Evolutionary conservation across 192 early-diverging fungal species (phyloP).

Genomic region (Allomyces macrogynus): DNA sequence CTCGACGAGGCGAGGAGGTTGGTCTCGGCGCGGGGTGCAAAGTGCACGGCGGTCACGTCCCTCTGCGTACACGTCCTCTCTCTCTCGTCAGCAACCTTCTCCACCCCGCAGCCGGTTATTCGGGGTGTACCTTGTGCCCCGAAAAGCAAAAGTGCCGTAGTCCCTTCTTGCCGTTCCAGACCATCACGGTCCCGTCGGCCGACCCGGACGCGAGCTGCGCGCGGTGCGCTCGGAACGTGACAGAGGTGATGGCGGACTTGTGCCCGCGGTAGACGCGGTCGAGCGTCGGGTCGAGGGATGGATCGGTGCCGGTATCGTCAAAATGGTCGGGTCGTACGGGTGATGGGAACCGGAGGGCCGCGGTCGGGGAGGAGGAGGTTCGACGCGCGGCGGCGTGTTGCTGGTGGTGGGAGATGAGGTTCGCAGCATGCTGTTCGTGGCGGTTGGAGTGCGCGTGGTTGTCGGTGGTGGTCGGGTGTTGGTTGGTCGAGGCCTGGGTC

Average conservation of each 20-base stretch:
- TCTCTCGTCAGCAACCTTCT: no score
- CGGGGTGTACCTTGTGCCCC: conserved; percentile 21
- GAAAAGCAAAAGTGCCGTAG: conserved; percentile 33
- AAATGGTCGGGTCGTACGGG: no score
- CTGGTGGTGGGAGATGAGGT: no score
- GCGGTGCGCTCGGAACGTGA: conserved; percentile 35
- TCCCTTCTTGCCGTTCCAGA: conserved; percentile 43
- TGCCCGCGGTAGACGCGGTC: conserved; percentile 38
- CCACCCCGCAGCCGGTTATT: no score
- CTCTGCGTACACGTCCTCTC: conserved; percentile 3
- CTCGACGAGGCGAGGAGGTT: conserved; percentile 27
- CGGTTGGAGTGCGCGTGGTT: no score
- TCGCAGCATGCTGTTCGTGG: no score
- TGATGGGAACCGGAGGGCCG: no score
- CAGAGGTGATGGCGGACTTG: conserved; percentile 27
- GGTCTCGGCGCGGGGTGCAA: background rate
- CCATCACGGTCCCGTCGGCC: conserved; percentile 38
- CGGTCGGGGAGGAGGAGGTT: no score
- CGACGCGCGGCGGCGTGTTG: no score
- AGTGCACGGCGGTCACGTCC: background rate
- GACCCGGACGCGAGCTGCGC: conserved; percentile 30
- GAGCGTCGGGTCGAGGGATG: conserved; percentile 16
- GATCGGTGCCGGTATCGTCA: no score
- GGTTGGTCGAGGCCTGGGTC: no score
- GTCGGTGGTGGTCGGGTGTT: no score